These are phyloP conservation scores for Pharnaceum exiguum DNA, from an alignment of 148 eudicot species.

Conservation along the genomic window DNA sequence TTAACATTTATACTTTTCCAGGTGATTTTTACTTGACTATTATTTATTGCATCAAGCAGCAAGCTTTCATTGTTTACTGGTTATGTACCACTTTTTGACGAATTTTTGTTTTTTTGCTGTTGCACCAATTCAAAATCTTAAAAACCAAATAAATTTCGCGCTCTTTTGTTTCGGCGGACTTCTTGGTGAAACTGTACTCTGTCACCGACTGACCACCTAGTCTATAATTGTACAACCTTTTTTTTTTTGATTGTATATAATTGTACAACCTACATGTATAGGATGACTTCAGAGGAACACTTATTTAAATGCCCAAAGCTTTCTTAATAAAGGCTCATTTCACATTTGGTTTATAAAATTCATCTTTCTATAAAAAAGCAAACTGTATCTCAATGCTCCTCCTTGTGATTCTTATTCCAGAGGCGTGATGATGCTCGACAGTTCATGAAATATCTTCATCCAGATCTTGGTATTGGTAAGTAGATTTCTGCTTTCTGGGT, in stretches of 20 bases:
- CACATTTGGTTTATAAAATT: not conserved
- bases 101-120: not conserved
- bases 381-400: not conserved
- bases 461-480: slow-evolving; percentile 89
- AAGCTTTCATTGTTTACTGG: not conserved
- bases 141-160: too few relatives aligned
- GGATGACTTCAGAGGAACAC: too few relatives aligned
- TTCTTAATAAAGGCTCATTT: too few relatives aligned
- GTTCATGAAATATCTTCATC: slow-evolving; percentile 90
- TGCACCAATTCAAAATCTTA: too few relatives aligned
- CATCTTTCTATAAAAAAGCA: not conserved
- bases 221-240: too few relatives aligned
- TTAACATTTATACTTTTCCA: slow-evolving; percentile 94
- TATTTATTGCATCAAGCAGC: not conserved
- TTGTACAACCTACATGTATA: too few relatives aligned
- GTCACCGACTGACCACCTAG: too few relatives aligned
- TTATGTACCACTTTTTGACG: not conserved
- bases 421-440: slow-evolving; percentile 92
- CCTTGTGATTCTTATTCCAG: slow-evolving; percentile 35
- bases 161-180: too few relatives aligned
- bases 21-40: slow-evolving; percentile 32
- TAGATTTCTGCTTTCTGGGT: not conserved
- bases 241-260: too few relatives aligned
- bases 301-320: too few relatives aligned
- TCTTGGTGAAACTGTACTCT: too few relatives aligned